Evolutionary conservation across 2,329 filamentous ascomycete species (phyloP).

Genomic region (Fonsecaea multimorphosa): DNA sequence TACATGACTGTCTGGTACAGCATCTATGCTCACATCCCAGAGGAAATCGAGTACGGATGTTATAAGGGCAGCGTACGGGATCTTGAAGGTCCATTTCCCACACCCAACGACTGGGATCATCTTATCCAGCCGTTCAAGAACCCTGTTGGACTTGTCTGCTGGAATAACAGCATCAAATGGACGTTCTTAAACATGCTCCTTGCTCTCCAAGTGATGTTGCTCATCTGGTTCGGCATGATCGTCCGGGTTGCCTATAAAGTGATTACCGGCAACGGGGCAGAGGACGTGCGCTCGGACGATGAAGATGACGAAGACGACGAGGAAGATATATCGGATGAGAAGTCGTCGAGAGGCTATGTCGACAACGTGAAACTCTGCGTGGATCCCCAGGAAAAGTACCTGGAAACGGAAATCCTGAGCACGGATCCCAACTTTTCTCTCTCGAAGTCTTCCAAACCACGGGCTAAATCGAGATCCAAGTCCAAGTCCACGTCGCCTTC

Average conservation of each 20-base stretch:
- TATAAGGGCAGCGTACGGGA: constrained; percentile 66
- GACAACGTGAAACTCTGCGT: constrained; percentile 28
- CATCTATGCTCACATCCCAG: constrained; percentile 70
- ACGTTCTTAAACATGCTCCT: constrained; percentile 78
- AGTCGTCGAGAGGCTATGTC: constrained; percentile 16
- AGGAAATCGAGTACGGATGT: constrained; percentile 71
- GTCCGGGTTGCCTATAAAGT: constrained; percentile 81
- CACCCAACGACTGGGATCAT: constrained; percentile 63
- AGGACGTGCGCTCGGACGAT: constrained; percentile 86
- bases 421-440: constrained; percentile 33
- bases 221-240: constrained; percentile 92
- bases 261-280: constrained; percentile 74
- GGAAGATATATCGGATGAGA: constrained; percentile 8
- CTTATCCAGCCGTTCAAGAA: constrained; percentile 76
- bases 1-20: constrained; percentile 84
- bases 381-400: constrained; percentile 26
- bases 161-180: constrained; percentile 74
- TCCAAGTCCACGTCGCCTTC: constrained; percentile 25
- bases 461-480: constrained; percentile 17
- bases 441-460: constrained; percentile 23
- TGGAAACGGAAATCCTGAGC: constrained; percentile 37
- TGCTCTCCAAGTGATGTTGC: constrained; percentile 76
- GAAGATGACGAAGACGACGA: constrained; percentile 72
- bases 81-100: constrained; percentile 60
- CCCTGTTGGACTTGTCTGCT: constrained; percentile 77